Percentiles rank a stretch among this genome's conserved stretches.
phyloP scores from a whole-genome alignment of 192 early-diverging fungal genomes.

The Phlyctochytrium planicorne region DNA sequence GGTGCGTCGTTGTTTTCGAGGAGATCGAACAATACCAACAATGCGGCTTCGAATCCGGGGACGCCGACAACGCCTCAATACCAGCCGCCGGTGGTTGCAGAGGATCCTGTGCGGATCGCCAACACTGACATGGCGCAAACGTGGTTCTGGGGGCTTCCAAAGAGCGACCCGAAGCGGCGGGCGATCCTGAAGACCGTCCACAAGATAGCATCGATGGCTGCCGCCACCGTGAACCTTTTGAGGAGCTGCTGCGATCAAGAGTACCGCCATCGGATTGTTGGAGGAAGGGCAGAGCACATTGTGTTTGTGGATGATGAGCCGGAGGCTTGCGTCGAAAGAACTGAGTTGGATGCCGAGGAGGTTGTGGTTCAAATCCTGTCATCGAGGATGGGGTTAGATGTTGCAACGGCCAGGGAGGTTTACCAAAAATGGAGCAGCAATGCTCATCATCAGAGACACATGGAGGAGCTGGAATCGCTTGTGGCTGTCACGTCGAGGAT shows the following conservation, averaged over 20 bases:
- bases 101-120: neutral
- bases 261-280: neutral
- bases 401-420: neutral
- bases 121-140: neutral
- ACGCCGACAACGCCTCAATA: neutral
- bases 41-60: too few relatives aligned
- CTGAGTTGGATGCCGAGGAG: neutral
- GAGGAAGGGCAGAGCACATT: neutral
- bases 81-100: neutral
- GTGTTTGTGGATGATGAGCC: neutral
- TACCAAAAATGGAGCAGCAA: neutral
- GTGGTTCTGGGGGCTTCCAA: neutral
- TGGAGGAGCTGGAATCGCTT: neutral
- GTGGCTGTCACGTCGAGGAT: neutral
- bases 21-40: too few relatives aligned
- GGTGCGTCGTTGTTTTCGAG: too few relatives aligned
- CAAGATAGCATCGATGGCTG: neutral
- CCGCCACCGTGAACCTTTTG: neutral
- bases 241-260: neutral
- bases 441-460: neutral
- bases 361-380: neutral
- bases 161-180: neutral
- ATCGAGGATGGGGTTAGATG: neutral
- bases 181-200: neutral
- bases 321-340: neutral